Evolutionary conservation across 192 early-diverging fungal genomes (phyloP), one percentile per base, ranked within the genome.

Genomic region (Coemansia erecta): DNA sequence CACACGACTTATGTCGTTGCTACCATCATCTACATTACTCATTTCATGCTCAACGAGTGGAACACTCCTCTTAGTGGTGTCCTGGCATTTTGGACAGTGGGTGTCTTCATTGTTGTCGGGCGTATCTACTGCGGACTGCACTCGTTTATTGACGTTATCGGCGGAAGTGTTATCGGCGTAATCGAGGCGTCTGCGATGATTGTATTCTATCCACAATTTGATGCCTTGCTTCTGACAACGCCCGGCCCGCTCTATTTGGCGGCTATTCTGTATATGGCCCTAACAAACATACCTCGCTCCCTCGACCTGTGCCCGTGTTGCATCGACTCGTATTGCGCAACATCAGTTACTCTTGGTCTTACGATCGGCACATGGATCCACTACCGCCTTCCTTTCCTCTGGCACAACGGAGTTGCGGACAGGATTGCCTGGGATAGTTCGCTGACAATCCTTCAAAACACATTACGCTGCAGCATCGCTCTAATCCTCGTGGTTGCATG

Each of bases 61-160:
- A 23, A 13, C 35, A 48, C 39, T 9, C 41, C 60, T 0, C 15
- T 64, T 24, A 19, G 84, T 17, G 72, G 83, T 60, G 75, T 79
- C 9, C 64, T 64, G 21, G 45, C 81, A n/a, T 57, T 83, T 24
- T 85, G 84, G 60, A 55, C 68, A 8, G 64, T 83, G 10, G 66
- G 76, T 13, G 60, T 61, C 0, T 56, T 86, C 11, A 89, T 97
- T 31, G 82, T 86, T 6, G 60, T 85, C 64, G 89, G 90, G 18
- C 80, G 94, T 23, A 72, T 97, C 9, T 88, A 94, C 63, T 92
- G 89, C 63, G 94, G 92, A 4, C 90, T 97, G 85, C 94, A 97
- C 79, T 87, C 85, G 3, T 71, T 92, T 39, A 82, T 90, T 37
- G 92, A 94, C 58, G 81, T 92, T 21, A 50, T 70, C 8, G 92